Evolutionary conservation across 495 filamentous ascomycete genomes (phyloP), one percentile per base, ranked within the genome.

Genomic region (Hypoxylon lenormandii): DNA sequence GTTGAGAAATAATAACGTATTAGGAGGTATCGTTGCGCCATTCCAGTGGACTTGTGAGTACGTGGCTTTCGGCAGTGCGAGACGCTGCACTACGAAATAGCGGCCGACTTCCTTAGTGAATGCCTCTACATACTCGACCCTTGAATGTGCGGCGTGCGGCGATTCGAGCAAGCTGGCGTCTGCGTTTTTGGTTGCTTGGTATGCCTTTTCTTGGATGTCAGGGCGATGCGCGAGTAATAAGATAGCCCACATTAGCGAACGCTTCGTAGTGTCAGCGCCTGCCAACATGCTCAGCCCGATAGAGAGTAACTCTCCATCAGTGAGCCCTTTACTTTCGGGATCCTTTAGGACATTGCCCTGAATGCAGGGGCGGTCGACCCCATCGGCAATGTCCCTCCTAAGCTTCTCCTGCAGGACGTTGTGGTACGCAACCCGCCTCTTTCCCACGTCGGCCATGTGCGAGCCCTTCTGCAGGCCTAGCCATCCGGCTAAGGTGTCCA

Each of bases 61-160:
- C 60, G 79, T 87, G 43, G 84, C 84, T 8, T 89, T 82, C 6
- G 90, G 89, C 4, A 92, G 80, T 67, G 88, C 90, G 71, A 92
- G 89, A 2, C 89, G 89, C 66, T 91, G 90, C 13, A 92, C 89
- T 2, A 87, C 90, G 84, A 86, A 92, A 80, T 85, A 92, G 55
- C 90, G 84, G 11, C 91, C 82, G 30, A 84, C 84, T 74, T 92
- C 90, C 70, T 90, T 90, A 43, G 89, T 87, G 43, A 92, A 74
- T 0, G 90, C 89, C 0, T 87, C 89, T 18, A 92, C 75, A 69
- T 92, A 92, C 16, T 87, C 86, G 2, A 91, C 84, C 64, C 88
- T 91, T 57, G 91, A 89, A 71, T 91, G 88, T 7, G 85, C 73
- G 12, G 90, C 91, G 40, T 81, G 80, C 37, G 87, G 84, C 86